A percentile compares a stretch with the other conserved stretches of the same genome.
These are phyloP conservation scores for Cryptosporidium viatorum DNA, from an alignment of 169 alveolate species.

Conservation along the genomic window DNA sequence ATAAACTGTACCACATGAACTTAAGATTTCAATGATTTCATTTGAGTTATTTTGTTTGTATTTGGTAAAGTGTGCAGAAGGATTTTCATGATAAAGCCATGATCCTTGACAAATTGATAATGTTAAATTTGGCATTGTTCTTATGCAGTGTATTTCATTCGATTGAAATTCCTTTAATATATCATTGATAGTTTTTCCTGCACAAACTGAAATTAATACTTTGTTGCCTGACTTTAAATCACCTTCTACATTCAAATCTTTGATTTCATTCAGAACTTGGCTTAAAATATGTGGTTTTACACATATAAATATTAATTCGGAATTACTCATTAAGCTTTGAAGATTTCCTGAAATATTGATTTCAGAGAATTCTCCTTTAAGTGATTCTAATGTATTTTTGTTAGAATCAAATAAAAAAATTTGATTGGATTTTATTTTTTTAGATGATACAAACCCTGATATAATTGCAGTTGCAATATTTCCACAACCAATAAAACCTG, in stretches of 20 bases:
- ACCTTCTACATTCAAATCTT: background rate
- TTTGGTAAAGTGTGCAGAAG: slow-evolving; percentile 8
- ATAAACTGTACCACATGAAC: slow-evolving; percentile 58
- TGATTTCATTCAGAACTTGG: slow-evolving; percentile 11
- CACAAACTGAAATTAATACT: slow-evolving; percentile 70
- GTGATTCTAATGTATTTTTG: background rate
- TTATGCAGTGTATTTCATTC: slow-evolving; percentile 29
- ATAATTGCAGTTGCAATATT: slow-evolving; percentile 67
- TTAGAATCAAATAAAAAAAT: slow-evolving; percentile 26
- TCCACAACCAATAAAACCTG: slow-evolving; percentile 73
- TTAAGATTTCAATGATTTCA: slow-evolving; percentile 37
- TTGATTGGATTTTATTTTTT: background rate
- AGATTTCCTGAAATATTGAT: background rate
- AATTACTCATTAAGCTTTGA: background rate
- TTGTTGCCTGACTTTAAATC: slow-evolving; percentile 42
- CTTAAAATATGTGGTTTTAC: slow-evolving; percentile 39
- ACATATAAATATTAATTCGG: slow-evolving; percentile 68
- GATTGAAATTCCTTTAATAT: slow-evolving; percentile 7
- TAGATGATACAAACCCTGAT: slow-evolving; percentile 29
- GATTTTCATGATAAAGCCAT: slow-evolving; percentile 64
- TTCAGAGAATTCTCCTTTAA: background rate
- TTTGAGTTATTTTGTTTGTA: background rate
- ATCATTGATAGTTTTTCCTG: slow-evolving; percentile 53
- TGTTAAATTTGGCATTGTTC: slow-evolving; percentile 66
- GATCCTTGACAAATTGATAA: slow-evolving; percentile 50